A percentile compares a stretch with the other conserved stretches of the same genome.
Conservation (phyloP, 768 basidiomycete species). For the Dacryopinax primogenitus region DNA sequence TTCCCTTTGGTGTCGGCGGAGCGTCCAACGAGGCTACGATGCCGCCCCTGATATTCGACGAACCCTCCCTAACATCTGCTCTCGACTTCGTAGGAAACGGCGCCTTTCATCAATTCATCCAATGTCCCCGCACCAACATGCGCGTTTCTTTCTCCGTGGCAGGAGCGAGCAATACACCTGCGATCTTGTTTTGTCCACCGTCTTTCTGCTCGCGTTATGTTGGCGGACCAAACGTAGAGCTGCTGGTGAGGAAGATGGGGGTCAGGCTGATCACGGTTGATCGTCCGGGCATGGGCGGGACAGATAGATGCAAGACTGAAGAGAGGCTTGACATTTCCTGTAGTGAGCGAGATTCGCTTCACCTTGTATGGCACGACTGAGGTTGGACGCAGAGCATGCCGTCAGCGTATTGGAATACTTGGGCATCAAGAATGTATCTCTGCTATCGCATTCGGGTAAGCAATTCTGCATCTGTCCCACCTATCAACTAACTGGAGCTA, state of each 20-base stretch:
- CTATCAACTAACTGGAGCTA: background rate
- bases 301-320: background rate
- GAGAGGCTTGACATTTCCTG: background rate
- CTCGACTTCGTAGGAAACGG: background rate
- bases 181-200: background rate
- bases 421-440: background rate
- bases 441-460: background rate
- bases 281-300: constrained; percentile 1
- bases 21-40: background rate
- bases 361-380: no score
- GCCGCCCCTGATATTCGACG: background rate
- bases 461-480: background rate
- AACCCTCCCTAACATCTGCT: background rate
- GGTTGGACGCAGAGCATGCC: background rate
- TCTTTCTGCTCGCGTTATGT: background rate
- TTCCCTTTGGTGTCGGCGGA: background rate
- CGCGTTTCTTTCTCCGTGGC: background rate
- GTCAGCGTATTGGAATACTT: background rate
- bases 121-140: background rate
- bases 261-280: background rate
- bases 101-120: constrained; percentile 5
- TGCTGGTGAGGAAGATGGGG: background rate
- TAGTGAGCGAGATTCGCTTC: background rate
- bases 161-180: background rate
- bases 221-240: background rate